Evolutionary conservation across 2,329 filamentous ascomycete species (phyloP), one percentile per base, ranked within the genome.

Genomic region (Fusarium phyllophilum): DNA sequence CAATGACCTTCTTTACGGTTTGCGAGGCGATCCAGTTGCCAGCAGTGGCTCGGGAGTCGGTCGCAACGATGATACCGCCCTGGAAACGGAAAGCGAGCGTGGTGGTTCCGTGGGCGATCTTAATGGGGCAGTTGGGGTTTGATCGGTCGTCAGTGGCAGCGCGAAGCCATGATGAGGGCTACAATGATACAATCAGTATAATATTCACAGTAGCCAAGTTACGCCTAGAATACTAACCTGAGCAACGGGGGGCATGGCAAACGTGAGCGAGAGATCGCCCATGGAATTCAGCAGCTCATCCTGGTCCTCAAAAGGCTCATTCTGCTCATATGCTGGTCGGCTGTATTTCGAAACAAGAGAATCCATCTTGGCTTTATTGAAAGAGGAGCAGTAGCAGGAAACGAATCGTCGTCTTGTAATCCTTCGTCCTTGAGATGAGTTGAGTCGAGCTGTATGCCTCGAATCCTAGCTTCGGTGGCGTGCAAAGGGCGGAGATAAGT

Each of bases 1-100:
- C 95, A 82, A 99, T 98, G 78, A 99, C 96, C 89, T 99, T 99
- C 91, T 99, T 99, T 82, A 99, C 96, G 61, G 96, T 99, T 89
- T 99, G 96, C 86, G 94, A 97, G 76, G 96, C 96, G 85, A 99
- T 99, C 96, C 96, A 99, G 90, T 96, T 97, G 80, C 96, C 96
- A 36, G 96, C 96, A 54, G 96, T 97, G 69, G 96, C 96, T 86
- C 96, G 92, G 69, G 96, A 99, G 86, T 99, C 96, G 68, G 96
- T 99, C 62, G 96, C 96, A 59, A 99, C 96, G 81, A 99, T 97
- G 85, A 99, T 98, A 82, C 96, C 96, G 80, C 95, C 95, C 86
- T 98, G 92, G 89, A 98, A 99, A 82, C 96, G 92, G 89, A 99
- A 99, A 73, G 95, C 96, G 72, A 99, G 91, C 59, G 96, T 99